A percentile compares a stretch with the other conserved stretches of the same genome.
Evolutionary conservation across 2,329 filamentous ascomycete genomes (phyloP).

Genomic region (Penicillium brasilianum): DNA sequence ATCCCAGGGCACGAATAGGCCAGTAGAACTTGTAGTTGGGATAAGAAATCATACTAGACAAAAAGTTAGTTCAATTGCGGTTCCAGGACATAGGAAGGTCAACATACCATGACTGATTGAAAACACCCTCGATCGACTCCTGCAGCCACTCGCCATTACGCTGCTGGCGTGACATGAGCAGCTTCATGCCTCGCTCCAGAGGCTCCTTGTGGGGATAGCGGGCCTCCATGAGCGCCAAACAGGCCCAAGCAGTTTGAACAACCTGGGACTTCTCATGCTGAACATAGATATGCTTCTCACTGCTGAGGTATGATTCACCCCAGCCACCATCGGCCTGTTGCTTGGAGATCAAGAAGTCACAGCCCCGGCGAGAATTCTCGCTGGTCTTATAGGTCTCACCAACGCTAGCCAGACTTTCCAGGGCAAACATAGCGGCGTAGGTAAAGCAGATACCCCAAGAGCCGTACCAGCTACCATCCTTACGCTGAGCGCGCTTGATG

Average conservation of each 20-base stretch:
- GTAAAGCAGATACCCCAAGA: slow-evolving; percentile 98
- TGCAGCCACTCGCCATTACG: slow-evolving; percentile 92
- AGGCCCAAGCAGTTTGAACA: slow-evolving; percentile 91
- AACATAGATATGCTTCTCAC: slow-evolving; percentile 74
- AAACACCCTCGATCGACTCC: slow-evolving; percentile 95
- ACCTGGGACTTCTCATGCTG: slow-evolving; percentile 85
- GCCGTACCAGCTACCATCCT: slow-evolving; percentile 95
- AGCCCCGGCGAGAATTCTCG: slow-evolving; percentile 71
- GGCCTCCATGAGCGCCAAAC: slow-evolving; percentile 81
- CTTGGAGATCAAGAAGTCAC: slow-evolving; percentile 81
- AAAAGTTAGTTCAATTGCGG: slow-evolving; percentile 26
- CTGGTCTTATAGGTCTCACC: slow-evolving; percentile 83
- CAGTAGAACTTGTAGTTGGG: slow-evolving; percentile 99
- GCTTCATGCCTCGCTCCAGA: slow-evolving; percentile 72
- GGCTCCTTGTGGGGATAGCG: slow-evolving; percentile 76
- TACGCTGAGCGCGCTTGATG: slow-evolving; percentile 77
- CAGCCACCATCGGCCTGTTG: slow-evolving; percentile 91
- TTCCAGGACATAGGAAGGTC: background rate
- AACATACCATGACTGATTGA: slow-evolving; percentile 90
- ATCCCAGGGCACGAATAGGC: slow-evolving; percentile 88
- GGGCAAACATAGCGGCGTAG: slow-evolving; percentile 94
- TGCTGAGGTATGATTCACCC: slow-evolving; percentile 92
- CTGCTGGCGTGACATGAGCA: slow-evolving; percentile 86
- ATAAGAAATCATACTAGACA: slow-evolving; percentile 87
- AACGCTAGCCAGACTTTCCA: slow-evolving; percentile 80